Evolutionary conservation across 2,329 filamentous ascomycete genomes (phyloP), one percentile per base, ranked within the genome.

Genomic region (Claviceps sp.): DNA sequence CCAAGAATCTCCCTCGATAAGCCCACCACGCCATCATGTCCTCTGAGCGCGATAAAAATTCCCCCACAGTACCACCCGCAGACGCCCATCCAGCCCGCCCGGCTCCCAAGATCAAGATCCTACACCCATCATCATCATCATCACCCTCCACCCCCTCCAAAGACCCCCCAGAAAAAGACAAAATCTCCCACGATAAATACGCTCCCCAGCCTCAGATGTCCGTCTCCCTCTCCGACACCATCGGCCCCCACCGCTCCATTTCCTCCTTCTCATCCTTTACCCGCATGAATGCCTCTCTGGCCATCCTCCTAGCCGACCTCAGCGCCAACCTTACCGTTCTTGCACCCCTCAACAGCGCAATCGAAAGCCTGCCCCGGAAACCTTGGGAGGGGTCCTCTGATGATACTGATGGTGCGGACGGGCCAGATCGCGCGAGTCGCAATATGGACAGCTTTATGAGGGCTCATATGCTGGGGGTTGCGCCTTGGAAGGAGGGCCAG

Each of bases 371-470:
- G 24, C 86, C 89, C 1, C 76, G 85, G 50, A 97, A 96, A 66
- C 90, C 90, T 0, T 95, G 88, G 88, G 87, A 86, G 60, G 73
- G 90, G 56, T 79, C 85, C 0, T 68, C 76, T 50, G 89, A 95
- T 63, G 80, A 26, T 7, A 6, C 18, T n/a, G 22, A 85, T 47
- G 89, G 89, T 0, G 71, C 75, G 1, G 79, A 80, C 16, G 91
- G 89, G 0, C 78, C 85, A 61, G 82, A 88, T 52, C 76, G 89
- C 48, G 91, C 93, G 7, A 77, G 81, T 55, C 71, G 71, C 58
- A 97, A 97, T 62, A 65, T 97, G 56, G 75, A 77, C 61, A 73
- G 78, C 41, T 97, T 97, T 65, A 87, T 95, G 1, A 84, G 94
- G 70, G 84, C 85, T 46, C 93, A 98, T 68, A 75, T 97, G 4